Conservation (phyloP, 148 eudicot genomes). For the Camellia lanceoleosa region DNA sequence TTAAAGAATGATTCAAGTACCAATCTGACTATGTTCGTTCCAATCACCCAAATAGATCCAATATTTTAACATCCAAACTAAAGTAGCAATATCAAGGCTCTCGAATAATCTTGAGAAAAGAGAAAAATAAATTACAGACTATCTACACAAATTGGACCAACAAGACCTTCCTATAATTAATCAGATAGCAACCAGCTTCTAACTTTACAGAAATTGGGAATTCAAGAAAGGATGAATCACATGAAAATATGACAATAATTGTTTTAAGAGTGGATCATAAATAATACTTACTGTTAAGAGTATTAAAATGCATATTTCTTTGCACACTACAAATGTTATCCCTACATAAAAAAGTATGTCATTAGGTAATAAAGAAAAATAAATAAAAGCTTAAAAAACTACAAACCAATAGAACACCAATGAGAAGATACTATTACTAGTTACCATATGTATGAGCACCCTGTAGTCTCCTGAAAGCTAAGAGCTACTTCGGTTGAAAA, state of each 20-base stretch:
- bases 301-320: slow-evolving; percentile 63
- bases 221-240: not conserved
- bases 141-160: not conserved
- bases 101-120: no score
- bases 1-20: no score
- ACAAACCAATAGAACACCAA: slow-evolving; percentile 10
- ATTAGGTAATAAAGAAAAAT: not conserved
- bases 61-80: no score
- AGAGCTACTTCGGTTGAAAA: slow-evolving; percentile 83
- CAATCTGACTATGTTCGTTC: no score
- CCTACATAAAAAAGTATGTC: slow-evolving; percentile 45
- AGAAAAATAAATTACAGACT: not conserved
- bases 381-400: not conserved
- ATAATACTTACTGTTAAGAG: slow-evolving; percentile 69
- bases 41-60: no score
- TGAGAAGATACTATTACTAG: not conserved
- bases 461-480: slow-evolving; percentile 90
- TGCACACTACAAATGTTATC: slow-evolving; percentile 82
- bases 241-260: not conserved
- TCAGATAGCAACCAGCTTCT: not conserved
- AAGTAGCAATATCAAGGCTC: no score
- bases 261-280: not conserved
- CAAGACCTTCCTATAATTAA: not conserved
- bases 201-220: not conserved
- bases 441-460: slow-evolving; percentile 93